Percentiles rank a stretch among this genome's conserved stretches.
Conservation (phyloP, 768 basidiomycete species). For the Lactarius psammicola region DNA sequence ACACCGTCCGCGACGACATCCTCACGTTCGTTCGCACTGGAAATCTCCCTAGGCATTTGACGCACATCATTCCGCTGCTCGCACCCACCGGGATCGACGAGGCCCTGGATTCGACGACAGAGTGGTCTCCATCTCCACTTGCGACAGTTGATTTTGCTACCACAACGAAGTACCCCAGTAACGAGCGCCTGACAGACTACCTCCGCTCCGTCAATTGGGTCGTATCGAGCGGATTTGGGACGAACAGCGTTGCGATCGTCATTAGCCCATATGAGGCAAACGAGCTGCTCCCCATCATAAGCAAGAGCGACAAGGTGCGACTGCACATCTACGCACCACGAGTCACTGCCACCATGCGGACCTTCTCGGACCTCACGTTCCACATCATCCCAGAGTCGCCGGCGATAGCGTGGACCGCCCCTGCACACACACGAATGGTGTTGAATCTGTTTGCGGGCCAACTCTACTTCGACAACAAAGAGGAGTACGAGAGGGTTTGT, state of each 20-base stretch:
- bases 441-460: conserved; percentile 17
- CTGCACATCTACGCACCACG: conserved; percentile 18
- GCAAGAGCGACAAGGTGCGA: conserved; percentile 4
- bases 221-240: conserved; percentile 9
- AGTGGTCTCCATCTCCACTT: conserved; percentile 5
- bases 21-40: background rate
- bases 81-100: background rate
- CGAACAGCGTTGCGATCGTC: background rate
- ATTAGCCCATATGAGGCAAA: conserved; percentile 19
- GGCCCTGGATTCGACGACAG: background rate
- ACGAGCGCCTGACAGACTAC: background rate
- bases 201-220: conserved; percentile 21
- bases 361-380: conserved; percentile 20
- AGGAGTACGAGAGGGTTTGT: conserved; percentile 7
- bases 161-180: background rate
- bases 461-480: conserved; percentile 17
- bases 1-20: conserved; percentile 2
- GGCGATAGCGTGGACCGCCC: background rate
- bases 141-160: conserved; percentile 4
- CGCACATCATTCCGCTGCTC: background rate
- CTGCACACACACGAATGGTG: background rate
- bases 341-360: conserved; percentile 6
- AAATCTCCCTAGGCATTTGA: background rate
- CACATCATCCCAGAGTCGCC: conserved; percentile 3
- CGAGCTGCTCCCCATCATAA: conserved; percentile 12